These are phyloP conservation scores for Vickermania ingenoplastis DNA, from an alignment of 208 protist genomes.

Conservation along the genomic window DNA sequence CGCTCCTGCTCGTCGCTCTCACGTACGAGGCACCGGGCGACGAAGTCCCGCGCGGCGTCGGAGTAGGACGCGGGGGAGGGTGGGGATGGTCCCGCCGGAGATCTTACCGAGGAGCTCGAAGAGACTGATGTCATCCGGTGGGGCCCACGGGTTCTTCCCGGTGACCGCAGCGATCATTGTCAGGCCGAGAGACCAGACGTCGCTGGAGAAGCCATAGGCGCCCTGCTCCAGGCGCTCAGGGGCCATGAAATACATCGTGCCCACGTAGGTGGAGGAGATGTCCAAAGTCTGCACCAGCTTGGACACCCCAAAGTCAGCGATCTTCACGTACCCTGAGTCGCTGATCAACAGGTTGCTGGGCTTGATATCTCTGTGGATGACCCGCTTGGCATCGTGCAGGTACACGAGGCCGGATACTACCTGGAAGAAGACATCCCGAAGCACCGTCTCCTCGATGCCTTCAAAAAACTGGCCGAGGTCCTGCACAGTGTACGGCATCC, in stretches of 20 bases:
- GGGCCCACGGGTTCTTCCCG: constrained; percentile 79
- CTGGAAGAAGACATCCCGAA: constrained; percentile 80
- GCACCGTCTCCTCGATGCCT: constrained; percentile 66
- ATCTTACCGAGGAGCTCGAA: constrained; percentile 79
- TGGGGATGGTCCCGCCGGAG: constrained; percentile 59
- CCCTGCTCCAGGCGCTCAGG: constrained; percentile 86
- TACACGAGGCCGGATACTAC: constrained; percentile 78
- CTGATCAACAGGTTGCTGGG: constrained; percentile 97
- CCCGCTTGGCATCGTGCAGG: constrained; percentile 76
- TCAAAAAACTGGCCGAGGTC: constrained; percentile 75
- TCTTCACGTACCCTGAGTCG: constrained; percentile 78
- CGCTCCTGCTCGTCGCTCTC: constrained; percentile 42
- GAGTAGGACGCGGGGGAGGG: constrained; percentile 61
- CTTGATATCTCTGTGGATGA: constrained; percentile 95
- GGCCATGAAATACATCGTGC: constrained; percentile 93
- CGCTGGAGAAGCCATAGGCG: constrained; percentile 87
- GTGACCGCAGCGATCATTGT: constrained; percentile 78
- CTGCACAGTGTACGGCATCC: constrained; percentile 85
- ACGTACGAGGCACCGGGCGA: constrained; percentile 59
- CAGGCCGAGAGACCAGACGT: constrained; percentile 90
- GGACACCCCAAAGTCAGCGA: constrained; percentile 91
- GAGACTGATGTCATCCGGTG: constrained; percentile 81
- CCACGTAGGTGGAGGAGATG: constrained; percentile 86
- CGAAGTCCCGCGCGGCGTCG: constrained; percentile 58
- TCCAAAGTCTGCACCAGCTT: constrained; percentile 84